Evolutionary conservation across 768 basidiomycete genomes (phyloP).

Genomic region (Phylloporus scabripes): DNA sequence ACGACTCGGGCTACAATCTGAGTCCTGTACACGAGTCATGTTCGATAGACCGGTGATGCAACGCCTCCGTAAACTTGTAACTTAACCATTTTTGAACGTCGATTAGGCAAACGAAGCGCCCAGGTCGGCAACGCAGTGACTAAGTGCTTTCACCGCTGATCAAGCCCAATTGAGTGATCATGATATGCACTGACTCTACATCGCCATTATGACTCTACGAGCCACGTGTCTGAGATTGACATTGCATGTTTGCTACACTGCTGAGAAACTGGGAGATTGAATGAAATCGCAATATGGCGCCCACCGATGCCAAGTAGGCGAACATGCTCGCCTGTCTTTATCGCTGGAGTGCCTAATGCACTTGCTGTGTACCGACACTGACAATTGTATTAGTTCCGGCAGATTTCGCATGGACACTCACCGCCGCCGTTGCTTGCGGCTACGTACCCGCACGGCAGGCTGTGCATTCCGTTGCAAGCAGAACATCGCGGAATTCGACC

Average conservation of each 20-base stretch:
- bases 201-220: neutral
- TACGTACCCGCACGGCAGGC: slow-evolving; percentile 15
- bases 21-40: slow-evolving; percentile 12
- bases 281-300: neutral
- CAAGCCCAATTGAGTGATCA: slow-evolving; percentile 14
- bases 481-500: neutral
- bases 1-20: slow-evolving; percentile 9
- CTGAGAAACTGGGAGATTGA: slow-evolving; percentile 1
- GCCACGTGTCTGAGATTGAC: slow-evolving; percentile 16
- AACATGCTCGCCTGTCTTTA: neutral
- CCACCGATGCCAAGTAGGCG: neutral
- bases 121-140: slow-evolving; percentile 6
- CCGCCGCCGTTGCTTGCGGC: slow-evolving; percentile 19
- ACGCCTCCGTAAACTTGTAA: slow-evolving; percentile 2
- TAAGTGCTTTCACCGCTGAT: slow-evolving; percentile 18
- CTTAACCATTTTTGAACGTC: slow-evolving; percentile 12
- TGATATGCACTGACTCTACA: slow-evolving; percentile 10
- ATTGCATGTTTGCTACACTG: slow-evolving; percentile 12
- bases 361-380: slow-evolving; percentile 19
- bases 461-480: slow-evolving; percentile 12
- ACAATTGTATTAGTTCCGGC: slow-evolving; percentile 14
- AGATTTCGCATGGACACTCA: slow-evolving; percentile 18
- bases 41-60: slow-evolving; percentile 4
- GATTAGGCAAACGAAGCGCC: slow-evolving; percentile 7
- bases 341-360: neutral